Base-by-base conservation (phyloP, 202 grass and related monocot genomes). In the Setaria italica region DNA sequence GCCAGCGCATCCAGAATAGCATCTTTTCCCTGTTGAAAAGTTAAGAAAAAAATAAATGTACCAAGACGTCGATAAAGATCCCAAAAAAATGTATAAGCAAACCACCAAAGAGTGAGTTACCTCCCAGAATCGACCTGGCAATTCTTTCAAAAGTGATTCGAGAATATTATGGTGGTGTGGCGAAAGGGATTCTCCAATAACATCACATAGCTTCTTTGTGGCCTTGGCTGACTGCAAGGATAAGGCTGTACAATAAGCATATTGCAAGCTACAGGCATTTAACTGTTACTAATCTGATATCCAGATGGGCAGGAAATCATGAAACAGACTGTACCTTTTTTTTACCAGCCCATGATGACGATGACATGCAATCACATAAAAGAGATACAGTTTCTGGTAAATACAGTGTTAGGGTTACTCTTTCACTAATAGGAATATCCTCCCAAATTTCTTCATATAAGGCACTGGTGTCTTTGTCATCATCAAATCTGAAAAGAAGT, bases 361-460 rank as follows among this genome's bases (percentile, higher is more conserved):
- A 98, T 67, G 87, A 57, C 51, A 76, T 76, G 51, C 51, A 54
- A 41, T 76, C 34, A 76, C 72, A 57, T 20, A 76, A 57, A 57
- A 76, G 51, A 41, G 72, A 57, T 57, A 41, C 50, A 76, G 35
- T 76, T 76, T 98, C 95, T 85, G 82, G 89, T 67, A 95, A 86
- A 77, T 98, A 98, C 73, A 98, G 76, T 46, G 92, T 87, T 66
- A 98, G 90, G 20, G 95, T 98, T 70, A 95, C 74, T 94, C 93
- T 94, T 92, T 98, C 95, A 86, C 91, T 95, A 54, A 86, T 95
- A 83, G 93, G 92, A 76, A 90, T 92, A 85, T 95, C 95, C 64
- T 94, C 91, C 95, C 95, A 98, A 63, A 98, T 85, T 79, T 98
- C 95, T 77, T 91, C 90, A 94, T 93, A 98, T 82, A 94, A 80